A percentile compares a stretch with the other conserved stretches of the same genome.
Evolutionary conservation across 352 stramenopile genomes (phyloP).

Genomic region (Thraustochytrium striatum): DNA sequence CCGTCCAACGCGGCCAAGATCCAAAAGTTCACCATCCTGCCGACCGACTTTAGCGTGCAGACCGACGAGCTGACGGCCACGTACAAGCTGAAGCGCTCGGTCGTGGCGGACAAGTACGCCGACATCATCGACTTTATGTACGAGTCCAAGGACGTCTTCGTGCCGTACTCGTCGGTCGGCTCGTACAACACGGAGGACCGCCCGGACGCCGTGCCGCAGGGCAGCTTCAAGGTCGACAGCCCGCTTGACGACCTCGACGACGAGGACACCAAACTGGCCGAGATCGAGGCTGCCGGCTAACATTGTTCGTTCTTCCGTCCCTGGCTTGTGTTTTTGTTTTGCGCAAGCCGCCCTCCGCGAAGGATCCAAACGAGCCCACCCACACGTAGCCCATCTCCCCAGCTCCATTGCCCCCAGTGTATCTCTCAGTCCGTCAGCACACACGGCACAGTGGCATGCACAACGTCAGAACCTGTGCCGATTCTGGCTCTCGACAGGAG

Average conservation of each 20-base stretch:
- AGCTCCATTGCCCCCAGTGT: too few species aligned
- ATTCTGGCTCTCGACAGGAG: too few species aligned
- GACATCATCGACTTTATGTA: constrained; percentile 49
- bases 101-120: constrained; percentile 54
- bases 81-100: constrained; percentile 56
- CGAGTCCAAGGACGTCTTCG: constrained; percentile 45
- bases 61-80: constrained; percentile 54
- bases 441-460: too few species aligned
- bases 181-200: not conserved
- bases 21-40: constrained; percentile 57
- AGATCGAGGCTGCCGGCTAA: not conserved
- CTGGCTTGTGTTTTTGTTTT: too few species aligned
- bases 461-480: too few species aligned
- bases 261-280: constrained; percentile 4
- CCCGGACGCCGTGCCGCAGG: not conserved
- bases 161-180: constrained; percentile 33
- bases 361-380: too few species aligned
- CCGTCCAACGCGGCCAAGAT: constrained; percentile 56
- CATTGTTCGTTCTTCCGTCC: not conserved
- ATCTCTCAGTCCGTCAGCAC: too few species aligned
- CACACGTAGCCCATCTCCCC: too few species aligned
- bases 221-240: constrained; percentile 2
- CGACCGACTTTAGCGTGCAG: constrained; percentile 49
- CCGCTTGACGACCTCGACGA: constrained; percentile 11
- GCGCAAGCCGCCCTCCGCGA: too few species aligned